These are phyloP conservation scores for Buxus sempervirens DNA, from an alignment of 164 flowering plant genomes.

Conservation along the genomic window DNA sequence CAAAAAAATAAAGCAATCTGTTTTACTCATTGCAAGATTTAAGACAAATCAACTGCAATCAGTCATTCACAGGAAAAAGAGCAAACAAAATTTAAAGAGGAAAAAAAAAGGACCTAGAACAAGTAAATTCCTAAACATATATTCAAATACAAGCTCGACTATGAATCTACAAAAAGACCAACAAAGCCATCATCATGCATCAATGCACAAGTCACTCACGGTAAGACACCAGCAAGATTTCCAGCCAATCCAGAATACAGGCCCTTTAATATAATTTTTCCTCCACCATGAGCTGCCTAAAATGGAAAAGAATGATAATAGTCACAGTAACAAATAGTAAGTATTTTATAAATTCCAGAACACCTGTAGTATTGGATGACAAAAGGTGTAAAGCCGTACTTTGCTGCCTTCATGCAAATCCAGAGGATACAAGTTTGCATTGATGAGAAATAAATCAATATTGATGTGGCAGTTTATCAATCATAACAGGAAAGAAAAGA, in stretches of 20 bases:
- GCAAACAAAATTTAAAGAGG: not conserved
- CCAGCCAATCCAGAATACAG: constrained; percentile 89
- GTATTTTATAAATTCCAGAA: not conserved
- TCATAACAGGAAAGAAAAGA: not conserved
- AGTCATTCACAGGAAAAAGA: not conserved
- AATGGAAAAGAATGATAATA: not conserved
- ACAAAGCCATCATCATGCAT: not conserved
- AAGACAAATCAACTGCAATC: not conserved
- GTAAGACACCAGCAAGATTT: constrained; percentile 89
- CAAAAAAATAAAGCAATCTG: no score
- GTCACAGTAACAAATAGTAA: not conserved
- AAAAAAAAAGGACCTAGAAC: not conserved
- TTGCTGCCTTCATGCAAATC: not conserved
- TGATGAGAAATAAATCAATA: not conserved
- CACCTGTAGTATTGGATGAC: not conserved
- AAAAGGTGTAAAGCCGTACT: not conserved
- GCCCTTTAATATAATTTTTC: constrained; percentile 66
- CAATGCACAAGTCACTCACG: constrained; percentile 46
- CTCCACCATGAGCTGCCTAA: constrained; percentile 85
- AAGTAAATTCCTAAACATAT: not conserved
- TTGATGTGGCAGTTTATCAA: not conserved
- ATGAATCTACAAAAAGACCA: constrained; percentile 4
- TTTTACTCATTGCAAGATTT: not conserved
- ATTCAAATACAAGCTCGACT: not conserved
- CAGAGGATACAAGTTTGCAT: not conserved